These are phyloP conservation scores for Cordyceps farinosa DNA, from an alignment of 2,329 filamentous ascomycete genomes.

Conservation along the genomic window DNA sequence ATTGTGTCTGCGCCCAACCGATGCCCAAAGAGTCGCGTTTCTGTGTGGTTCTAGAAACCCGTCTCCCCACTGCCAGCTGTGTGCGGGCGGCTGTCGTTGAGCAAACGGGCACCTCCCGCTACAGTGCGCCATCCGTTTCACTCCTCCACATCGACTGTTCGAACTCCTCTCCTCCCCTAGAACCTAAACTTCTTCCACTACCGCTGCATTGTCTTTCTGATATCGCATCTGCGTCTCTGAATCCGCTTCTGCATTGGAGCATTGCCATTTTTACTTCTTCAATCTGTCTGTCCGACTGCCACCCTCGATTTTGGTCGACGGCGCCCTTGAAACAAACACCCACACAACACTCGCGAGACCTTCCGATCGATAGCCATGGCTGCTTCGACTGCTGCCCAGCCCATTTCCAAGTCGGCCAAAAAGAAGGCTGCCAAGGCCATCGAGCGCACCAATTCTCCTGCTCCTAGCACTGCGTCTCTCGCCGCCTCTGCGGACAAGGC, in stretches of 20 bases:
- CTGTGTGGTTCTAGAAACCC: constrained; percentile 25
- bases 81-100: constrained; percentile 11
- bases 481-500: constrained; percentile 51
- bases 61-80: constrained; percentile 1
- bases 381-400: constrained; percentile 51
- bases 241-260: not conserved
- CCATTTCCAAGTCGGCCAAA: constrained; percentile 65
- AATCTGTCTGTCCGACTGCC: not conserved
- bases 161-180: constrained; percentile 10
- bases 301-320: not conserved
- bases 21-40: constrained; percentile 24
- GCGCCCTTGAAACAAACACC: constrained; percentile 10
- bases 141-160: constrained; percentile 13
- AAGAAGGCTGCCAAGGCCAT: constrained; percentile 58
- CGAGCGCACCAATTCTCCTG: constrained; percentile 53
- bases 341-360: not conserved
- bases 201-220: constrained; percentile 19
- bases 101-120: constrained; percentile 15
- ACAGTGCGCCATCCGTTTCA: constrained; percentile 4
- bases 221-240: constrained; percentile 15
- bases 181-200: not conserved
- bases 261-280: not conserved
- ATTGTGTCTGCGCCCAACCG: not conserved
- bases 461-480: constrained; percentile 45
- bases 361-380: constrained; percentile 46